Percentiles rank a stretch among this genome's conserved stretches.
Evolutionary conservation across 352 stramenopile species (phyloP).

Genomic region (Peronospora belbahrii): DNA sequence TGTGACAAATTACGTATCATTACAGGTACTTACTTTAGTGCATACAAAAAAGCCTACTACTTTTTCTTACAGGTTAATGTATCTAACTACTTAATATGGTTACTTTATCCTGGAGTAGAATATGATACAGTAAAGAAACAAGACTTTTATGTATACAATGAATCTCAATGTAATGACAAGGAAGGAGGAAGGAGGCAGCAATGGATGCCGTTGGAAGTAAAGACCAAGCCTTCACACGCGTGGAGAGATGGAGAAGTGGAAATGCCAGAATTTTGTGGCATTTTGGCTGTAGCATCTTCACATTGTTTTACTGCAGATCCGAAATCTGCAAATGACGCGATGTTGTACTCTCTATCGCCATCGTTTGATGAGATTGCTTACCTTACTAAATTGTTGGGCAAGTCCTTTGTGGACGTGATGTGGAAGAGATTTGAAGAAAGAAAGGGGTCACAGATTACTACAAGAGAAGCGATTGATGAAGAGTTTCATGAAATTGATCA

Average conservation of each 20-base stretch:
- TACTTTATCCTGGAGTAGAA: constrained; percentile 13
- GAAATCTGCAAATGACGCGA: background rate
- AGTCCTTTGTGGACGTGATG: constrained; percentile 48
- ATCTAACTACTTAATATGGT: background rate
- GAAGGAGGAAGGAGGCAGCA: background rate
- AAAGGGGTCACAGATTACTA: constrained; percentile 24
- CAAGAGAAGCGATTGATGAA: constrained; percentile 26
- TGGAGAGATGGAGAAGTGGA: constrained; percentile 55
- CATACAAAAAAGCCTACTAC: too few relatives aligned
- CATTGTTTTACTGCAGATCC: background rate
- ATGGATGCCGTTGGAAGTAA: constrained; percentile 21
- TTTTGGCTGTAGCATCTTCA: background rate
- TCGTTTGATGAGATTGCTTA: constrained; percentile 55
- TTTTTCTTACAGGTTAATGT: too few relatives aligned
- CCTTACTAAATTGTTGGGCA: constrained; percentile 44
- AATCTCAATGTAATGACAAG: constrained; percentile 3
- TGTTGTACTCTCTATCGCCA: constrained; percentile 18
- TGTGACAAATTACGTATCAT: constrained; percentile 49
- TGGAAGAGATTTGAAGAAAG: constrained; percentile 41
- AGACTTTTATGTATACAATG: constrained; percentile 62
- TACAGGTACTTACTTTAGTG: too few relatives aligned
- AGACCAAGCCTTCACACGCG: constrained; percentile 49
- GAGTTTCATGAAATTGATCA: constrained; percentile 42
- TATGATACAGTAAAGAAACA: constrained; percentile 36
- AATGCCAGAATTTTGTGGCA: constrained; percentile 19